Evolutionary conservation across 805 yeast species (phyloP).

Genomic region (Candida saitoana): DNA sequence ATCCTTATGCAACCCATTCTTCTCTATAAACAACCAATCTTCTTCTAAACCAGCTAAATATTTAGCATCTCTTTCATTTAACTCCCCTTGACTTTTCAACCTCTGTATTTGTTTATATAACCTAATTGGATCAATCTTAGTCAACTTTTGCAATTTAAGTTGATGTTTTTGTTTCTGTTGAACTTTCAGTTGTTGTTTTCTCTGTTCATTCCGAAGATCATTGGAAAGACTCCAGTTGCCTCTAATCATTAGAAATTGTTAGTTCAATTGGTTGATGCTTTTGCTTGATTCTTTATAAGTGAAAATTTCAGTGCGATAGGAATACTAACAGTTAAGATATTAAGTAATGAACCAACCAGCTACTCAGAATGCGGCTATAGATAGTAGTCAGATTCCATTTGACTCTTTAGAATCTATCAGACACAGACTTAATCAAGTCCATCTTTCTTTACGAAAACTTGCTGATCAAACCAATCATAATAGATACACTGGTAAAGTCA

Average conservation of each 20-base stretch:
- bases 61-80: slow-evolving; percentile 16
- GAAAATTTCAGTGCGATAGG: too few relatives aligned
- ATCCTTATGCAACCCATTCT: slow-evolving; percentile 30
- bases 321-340: too few relatives aligned
- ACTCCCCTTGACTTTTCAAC: slow-evolving; percentile 17
- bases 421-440: slow-evolving; percentile 40
- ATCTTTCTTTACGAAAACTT: slow-evolving; percentile 35
- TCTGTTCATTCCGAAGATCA: slow-evolving; percentile 34
- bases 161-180: slow-evolving; percentile 35
- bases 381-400: slow-evolving; percentile 21
- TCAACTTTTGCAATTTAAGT: slow-evolving; percentile 21
- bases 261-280: too few relatives aligned
- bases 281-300: too few relatives aligned
- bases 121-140: slow-evolving; percentile 31
- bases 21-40: slow-evolving; percentile 39
- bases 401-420: slow-evolving; percentile 40
- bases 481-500: slow-evolving; percentile 34
- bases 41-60: slow-evolving; percentile 24
- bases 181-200: slow-evolving; percentile 29
- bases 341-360: not conserved
- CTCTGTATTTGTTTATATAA: slow-evolving; percentile 29
- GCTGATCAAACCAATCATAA: slow-evolving; percentile 35
- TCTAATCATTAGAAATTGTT: slow-evolving; percentile 27
- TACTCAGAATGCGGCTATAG: not conserved
- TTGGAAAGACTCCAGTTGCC: slow-evolving; percentile 33